A percentile compares a stretch with the other conserved stretches of the same genome.
Evolutionary conservation across 139 green algal genomes (phyloP).

Genomic region (Picochlorum sp.): DNA sequence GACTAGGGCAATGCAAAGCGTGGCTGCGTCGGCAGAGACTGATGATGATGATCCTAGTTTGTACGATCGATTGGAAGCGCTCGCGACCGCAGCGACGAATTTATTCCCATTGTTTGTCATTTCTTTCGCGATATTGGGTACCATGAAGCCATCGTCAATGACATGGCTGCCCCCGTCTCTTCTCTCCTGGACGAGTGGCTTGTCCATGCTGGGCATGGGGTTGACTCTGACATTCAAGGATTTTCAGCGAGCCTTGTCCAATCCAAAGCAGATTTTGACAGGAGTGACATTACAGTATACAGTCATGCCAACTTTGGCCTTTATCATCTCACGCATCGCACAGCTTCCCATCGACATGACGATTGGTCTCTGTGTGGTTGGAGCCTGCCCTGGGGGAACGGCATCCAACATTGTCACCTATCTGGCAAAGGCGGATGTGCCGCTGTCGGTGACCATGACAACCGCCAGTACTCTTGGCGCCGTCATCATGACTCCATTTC

Average conservation of each 20-base stretch:
- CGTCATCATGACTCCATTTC: slow-evolving; percentile 52
- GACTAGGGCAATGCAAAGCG: neutral
- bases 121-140: slow-evolving; percentile 25
- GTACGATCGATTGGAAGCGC: neutral
- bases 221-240: slow-evolving; percentile 50
- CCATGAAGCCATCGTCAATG: slow-evolving; percentile 39
- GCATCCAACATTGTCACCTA: slow-evolving; percentile 74
- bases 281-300: slow-evolving; percentile 53
- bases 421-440: slow-evolving; percentile 46
- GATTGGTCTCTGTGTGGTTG: slow-evolving; percentile 47
- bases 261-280: slow-evolving; percentile 35
- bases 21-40: neutral
- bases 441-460: slow-evolving; percentile 39
- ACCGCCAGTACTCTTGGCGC: slow-evolving; percentile 51
- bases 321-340: slow-evolving; percentile 30
- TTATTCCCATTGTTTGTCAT: slow-evolving; percentile 57
- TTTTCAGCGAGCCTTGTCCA: slow-evolving; percentile 27
- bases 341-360: slow-evolving; percentile 25
- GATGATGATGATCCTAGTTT: neutral
- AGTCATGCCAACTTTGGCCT: slow-evolving; percentile 63
- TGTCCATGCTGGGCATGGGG: slow-evolving; percentile 68
- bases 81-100: slow-evolving; percentile 25
- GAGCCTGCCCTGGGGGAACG: slow-evolving; percentile 49
- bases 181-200: slow-evolving; percentile 35
- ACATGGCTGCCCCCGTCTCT: slow-evolving; percentile 39